Evolutionary conservation across 73 alveolate genomes (phyloP), one percentile per base, ranked within the genome.

Genomic region (Paramecium primaurelia): DNA sequence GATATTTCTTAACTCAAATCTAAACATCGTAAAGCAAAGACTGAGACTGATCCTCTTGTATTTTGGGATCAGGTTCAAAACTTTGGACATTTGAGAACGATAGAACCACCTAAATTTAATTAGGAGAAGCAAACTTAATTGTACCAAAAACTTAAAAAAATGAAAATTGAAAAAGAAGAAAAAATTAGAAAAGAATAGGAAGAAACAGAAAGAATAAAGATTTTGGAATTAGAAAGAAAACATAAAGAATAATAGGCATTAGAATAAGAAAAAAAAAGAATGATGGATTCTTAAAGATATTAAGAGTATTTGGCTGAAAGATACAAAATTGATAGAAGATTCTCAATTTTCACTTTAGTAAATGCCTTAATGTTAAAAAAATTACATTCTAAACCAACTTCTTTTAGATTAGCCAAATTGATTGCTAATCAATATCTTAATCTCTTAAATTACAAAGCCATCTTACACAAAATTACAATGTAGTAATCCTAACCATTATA

Each of bases 251-350:
- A 73, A n/a, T 20, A 2, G 22, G 59, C 58, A 8, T 30, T 37
- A 6, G 87, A 73, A 36, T 14, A 1, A n/a, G 87, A 73, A 38
- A 73, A 37, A 73, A 73, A 73, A 73, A 73, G 34, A 40, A 73
- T 37, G 59, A 0, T 73, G 7, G 87, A 73, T 16, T 34, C 58
- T 10, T 34, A 73, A 38, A 73, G 87, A 40, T 37, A 37, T 73
- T 6, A 73, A 36, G 59, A 73, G 22, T 34, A 73, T 9, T 38
- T 73, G 10, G 87, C 87, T 36, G 87, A 73, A 73, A 73, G 40
- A 73, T 73, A 73, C 40, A 73, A 80, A 49, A 44, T 42, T 5
- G 91, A 80, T 47, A 40, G 73, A 26, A 80, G 91, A 80, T 80
- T 80, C 73, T 32, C 77, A 1, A 20, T 80, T n/a, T 80, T 80